A percentile compares a stretch with the other conserved stretches of the same genome.
Evolutionary conservation across 352 stramenopile species (phyloP).

Genomic region (Vaucheria bursata): DNA sequence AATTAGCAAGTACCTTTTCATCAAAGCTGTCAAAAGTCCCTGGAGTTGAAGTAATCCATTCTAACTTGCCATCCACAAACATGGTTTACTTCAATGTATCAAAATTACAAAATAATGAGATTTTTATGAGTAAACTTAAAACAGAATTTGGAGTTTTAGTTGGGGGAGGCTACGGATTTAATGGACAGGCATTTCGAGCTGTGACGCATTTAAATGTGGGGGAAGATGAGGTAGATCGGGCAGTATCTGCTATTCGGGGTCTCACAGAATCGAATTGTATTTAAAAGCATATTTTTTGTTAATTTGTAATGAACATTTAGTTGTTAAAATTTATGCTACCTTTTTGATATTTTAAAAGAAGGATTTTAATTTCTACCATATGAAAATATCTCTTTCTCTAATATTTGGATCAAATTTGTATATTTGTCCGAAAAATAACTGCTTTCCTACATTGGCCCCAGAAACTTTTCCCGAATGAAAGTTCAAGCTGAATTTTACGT

Average conservation of each 20-base stretch:
- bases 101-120: background rate
- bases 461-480: no score
- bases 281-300: no score
- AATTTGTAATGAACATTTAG: no score
- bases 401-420: no score
- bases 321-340: no score
- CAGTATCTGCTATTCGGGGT: conserved; percentile 9
- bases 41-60: conserved; percentile 11
- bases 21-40: conserved; percentile 17
- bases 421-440: no score
- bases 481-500: no score
- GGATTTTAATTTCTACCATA: no score
- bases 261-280: no score
- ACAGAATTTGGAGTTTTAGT: conserved; percentile 27
- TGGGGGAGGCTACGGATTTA: conserved; percentile 6
- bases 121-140: background rate
- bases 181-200: conserved; percentile 18
- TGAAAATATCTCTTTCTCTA: no score
- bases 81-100: conserved; percentile 43
- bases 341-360: no score
- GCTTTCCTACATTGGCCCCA: no score
- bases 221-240: conserved; percentile 16
- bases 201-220: conserved; percentile 40
- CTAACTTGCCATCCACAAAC: conserved; percentile 13
- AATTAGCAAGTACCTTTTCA: conserved; percentile 30